Percentiles rank a stretch among this genome's conserved stretches.
phyloP scores from a whole-genome alignment of 2,329 filamentous ascomycete species.

The Drechslera avenae region DNA sequence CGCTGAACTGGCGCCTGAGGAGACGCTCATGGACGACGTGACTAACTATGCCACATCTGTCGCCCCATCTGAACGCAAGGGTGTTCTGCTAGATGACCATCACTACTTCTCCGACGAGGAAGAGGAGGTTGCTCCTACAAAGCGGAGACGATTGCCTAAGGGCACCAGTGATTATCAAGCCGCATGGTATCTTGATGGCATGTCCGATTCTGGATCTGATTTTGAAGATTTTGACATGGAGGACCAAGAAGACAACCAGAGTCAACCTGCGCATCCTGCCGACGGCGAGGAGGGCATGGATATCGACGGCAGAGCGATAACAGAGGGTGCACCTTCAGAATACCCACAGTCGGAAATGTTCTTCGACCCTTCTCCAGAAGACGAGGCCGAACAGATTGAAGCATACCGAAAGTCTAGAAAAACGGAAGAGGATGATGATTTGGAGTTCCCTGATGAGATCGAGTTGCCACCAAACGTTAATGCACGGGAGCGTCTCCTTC shows the following conservation, averaged over 20 bases:
- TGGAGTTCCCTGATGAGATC: constrained; percentile 96
- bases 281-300: constrained; percentile 76
- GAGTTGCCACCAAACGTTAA: constrained; percentile 87
- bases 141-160: constrained; percentile 78
- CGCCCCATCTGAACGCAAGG: constrained; percentile 65
- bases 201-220: constrained; percentile 85
- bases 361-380: constrained; percentile 75
- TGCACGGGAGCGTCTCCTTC: constrained; percentile 80
- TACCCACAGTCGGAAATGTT: constrained; percentile 96
- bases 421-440: constrained; percentile 83
- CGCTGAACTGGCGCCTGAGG: constrained; percentile 83
- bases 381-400: constrained; percentile 80
- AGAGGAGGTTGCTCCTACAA: constrained; percentile 60
- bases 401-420: constrained; percentile 79
- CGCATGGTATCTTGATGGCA: constrained; percentile 86
- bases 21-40: constrained; percentile 75
- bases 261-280: constrained; percentile 68
- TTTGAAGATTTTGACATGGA: constrained; percentile 67
- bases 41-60: constrained; percentile 55
- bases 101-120: constrained; percentile 97
- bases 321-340: constrained; percentile 81
- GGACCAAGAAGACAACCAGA: constrained; percentile 59
- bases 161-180: constrained; percentile 94
- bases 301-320: constrained; percentile 62
- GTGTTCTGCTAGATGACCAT: constrained; percentile 92